Evolutionary conservation across 139 green algal species (phyloP).

Genomic region (Pleodorina starrii): DNA sequence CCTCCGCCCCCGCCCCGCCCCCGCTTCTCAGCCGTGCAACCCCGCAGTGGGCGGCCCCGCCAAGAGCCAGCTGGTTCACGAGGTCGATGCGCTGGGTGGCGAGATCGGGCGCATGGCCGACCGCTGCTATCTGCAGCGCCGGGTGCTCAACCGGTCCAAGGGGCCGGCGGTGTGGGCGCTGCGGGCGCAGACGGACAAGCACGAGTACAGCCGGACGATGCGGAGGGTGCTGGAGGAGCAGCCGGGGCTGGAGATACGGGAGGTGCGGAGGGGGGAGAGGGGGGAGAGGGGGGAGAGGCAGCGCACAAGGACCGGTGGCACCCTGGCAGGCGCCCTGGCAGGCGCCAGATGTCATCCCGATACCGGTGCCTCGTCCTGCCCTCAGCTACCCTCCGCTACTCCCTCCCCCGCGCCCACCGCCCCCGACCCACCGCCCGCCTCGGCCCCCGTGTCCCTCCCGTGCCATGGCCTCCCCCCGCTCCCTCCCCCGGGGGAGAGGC

Average conservation of each 20-base stretch:
- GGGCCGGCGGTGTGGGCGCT: slow-evolving; percentile 98
- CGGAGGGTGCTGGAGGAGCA: slow-evolving; percentile 83
- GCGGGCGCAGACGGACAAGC: slow-evolving; percentile 98
- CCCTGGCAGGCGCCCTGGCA: too few relatives aligned
- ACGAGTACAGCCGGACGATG: slow-evolving; percentile 89
- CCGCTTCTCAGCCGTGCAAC: slow-evolving; percentile 80
- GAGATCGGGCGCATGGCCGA: slow-evolving; percentile 97
- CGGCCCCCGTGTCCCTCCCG: too few relatives aligned
- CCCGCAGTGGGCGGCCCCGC: slow-evolving; percentile 92
- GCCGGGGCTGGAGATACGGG: slow-evolving; percentile 90
- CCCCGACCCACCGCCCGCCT: too few relatives aligned
- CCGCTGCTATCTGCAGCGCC: slow-evolving; percentile 94
- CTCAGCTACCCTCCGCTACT: too few relatives aligned
- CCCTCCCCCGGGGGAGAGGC: too few relatives aligned
- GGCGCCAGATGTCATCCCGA: too few relatives aligned
- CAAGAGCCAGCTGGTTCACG: slow-evolving; percentile 97
- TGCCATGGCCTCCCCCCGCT: too few relatives aligned
- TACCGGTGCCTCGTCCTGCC: too few relatives aligned
- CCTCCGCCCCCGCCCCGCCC: too few relatives aligned
- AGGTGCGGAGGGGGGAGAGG: slow-evolving; percentile 66
- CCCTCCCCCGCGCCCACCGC: too few relatives aligned
- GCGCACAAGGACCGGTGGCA: too few relatives aligned
- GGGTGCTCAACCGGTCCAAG: slow-evolving; percentile 94
- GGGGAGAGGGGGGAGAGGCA: not conserved
- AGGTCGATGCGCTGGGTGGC: slow-evolving; percentile 96